Evolutionary conservation across 306 rosid species (phyloP).

Genomic region (Pyrus betulifolia): DNA sequence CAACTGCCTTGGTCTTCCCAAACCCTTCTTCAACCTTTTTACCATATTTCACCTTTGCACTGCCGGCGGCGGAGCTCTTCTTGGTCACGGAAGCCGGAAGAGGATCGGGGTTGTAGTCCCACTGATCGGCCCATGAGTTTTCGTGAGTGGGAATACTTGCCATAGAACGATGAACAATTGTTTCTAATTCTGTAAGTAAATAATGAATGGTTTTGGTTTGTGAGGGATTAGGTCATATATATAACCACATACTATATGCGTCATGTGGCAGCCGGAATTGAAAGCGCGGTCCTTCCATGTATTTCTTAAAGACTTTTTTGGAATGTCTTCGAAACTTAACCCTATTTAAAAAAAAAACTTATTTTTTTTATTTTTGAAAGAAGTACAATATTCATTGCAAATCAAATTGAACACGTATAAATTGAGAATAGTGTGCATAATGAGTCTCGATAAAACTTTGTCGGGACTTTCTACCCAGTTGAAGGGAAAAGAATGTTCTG

Average conservation of each 20-base stretch:
- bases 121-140: slow-evolving; percentile 35
- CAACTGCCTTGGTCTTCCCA: slow-evolving; percentile 24
- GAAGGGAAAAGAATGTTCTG: too few species aligned
- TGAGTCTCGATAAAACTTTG: too few species aligned
- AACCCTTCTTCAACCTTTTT: slow-evolving; percentile 20
- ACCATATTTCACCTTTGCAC: slow-evolving; percentile 6
- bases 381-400: too few species aligned
- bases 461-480: too few species aligned
- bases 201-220: neutral
- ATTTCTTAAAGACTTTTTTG: neutral
- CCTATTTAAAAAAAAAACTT: too few species aligned
- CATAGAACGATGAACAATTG: neutral
- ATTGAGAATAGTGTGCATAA: too few species aligned
- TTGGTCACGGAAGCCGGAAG: neutral
- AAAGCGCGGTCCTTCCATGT: neutral
- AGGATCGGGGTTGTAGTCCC: slow-evolving; percentile 18
- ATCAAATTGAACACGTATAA: too few species aligned
- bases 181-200: neutral
- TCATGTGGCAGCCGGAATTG: neutral
- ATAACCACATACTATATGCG: neutral
- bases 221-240: neutral
- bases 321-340: too few species aligned
- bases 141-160: slow-evolving; percentile 11
- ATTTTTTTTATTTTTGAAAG: too few species aligned
- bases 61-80: neutral